Conservation (phyloP, 768 basidiomycete species). For the Lactarius pseudohatsudake region DNA sequence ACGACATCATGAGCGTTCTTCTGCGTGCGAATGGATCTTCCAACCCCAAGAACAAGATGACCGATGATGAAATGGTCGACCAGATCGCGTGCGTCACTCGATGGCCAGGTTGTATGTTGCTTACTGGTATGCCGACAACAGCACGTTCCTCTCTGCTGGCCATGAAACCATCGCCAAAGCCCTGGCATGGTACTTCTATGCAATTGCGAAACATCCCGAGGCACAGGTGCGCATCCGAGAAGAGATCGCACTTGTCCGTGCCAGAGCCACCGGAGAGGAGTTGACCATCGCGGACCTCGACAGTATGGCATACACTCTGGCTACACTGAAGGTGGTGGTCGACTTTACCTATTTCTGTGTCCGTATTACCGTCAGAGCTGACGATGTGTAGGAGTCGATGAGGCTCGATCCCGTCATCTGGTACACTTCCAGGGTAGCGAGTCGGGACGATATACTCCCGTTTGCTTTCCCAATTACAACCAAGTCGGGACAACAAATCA, state of each 20-base stretch:
- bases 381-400: neutral
- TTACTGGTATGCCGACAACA: neutral
- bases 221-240: conserved; percentile 18
- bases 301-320: neutral
- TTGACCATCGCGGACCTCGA: conserved; percentile 1
- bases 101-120: neutral
- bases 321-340: conserved; percentile 10
- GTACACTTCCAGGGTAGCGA: neutral
- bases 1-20: conserved; percentile 3
- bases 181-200: conserved; percentile 4
- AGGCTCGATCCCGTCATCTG: conserved; percentile 9
- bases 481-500: conserved; percentile 14
- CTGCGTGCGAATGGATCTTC: neutral
- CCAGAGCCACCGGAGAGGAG: neutral
- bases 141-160: conserved; percentile 2
- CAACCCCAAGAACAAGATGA: neutral
- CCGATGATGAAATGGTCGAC: neutral
- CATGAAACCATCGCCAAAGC: neutral
- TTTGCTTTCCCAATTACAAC: conserved; percentile 14
- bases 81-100: neutral
- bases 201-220: conserved; percentile 5
- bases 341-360: neutral
- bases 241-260: conserved; percentile 18
- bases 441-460: conserved; percentile 11
- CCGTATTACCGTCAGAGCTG: neutral